Conservation (phyloP, 1,284 basidiomycete genomes). For the Ustilago sp. region DNA sequence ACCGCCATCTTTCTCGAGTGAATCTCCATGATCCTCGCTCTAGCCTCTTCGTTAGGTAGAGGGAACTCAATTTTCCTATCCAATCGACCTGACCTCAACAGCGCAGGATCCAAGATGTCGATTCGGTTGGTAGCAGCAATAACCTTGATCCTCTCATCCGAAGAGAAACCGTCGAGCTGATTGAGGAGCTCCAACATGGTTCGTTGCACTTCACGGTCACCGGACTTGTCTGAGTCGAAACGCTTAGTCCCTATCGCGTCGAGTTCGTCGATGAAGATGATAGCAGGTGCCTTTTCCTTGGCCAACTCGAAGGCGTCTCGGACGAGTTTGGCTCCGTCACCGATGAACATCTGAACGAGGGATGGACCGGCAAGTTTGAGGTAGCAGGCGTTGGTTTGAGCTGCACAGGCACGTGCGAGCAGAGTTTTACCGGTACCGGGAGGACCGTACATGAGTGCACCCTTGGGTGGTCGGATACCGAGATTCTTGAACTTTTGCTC, state of each 20-base stretch:
- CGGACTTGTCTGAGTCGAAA: conserved; percentile 97
- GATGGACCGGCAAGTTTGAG: conserved; percentile 83
- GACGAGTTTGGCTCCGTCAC: conserved; percentile 97
- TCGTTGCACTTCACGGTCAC: conserved; percentile 97
- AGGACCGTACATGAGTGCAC: conserved; percentile 82
- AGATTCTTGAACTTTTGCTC: conserved; percentile 83
- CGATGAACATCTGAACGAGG: conserved; percentile 88
- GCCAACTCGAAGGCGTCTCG: conserved; percentile 96
- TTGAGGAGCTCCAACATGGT: conserved; percentile 99
- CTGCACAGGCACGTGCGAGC: conserved; percentile 88
- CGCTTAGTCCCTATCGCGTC: conserved; percentile 99
- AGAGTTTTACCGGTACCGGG: conserved; percentile 96
- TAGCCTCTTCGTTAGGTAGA: conserved; percentile 79
- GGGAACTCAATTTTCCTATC: conserved; percentile 86
- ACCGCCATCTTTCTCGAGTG: conserved; percentile 93
- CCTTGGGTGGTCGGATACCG: conserved; percentile 83
- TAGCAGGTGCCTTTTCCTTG: conserved; percentile 96
- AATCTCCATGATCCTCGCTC: conserved; percentile 81
- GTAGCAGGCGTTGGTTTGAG: conserved; percentile 84
- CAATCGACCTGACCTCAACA: conserved; percentile 80
- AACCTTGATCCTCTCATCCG: conserved; percentile 97
- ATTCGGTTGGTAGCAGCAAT: conserved; percentile 99
- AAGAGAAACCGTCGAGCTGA: conserved; percentile 84
- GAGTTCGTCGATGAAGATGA: conserved; percentile 99
- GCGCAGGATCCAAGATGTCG: conserved; percentile 89